Evolutionary conservation across 2,329 filamentous ascomycete genomes (phyloP).

Genomic region (Blastomyces silverae): DNA sequence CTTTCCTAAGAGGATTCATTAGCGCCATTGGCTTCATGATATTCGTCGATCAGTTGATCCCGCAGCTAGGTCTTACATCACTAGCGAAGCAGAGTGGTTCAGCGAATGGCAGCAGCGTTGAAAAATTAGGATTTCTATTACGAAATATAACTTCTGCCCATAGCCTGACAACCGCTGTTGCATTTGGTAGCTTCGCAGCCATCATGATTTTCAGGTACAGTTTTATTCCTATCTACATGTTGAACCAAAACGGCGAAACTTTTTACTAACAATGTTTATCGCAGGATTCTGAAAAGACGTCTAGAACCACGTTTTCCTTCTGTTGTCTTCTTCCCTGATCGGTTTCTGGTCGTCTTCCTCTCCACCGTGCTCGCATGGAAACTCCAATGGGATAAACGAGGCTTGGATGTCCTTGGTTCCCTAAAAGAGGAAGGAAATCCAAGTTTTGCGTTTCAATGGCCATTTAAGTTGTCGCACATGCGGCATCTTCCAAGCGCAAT

Average conservation of each 20-base stretch:
- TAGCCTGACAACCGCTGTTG: slow-evolving; percentile 66
- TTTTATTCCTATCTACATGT: neutral
- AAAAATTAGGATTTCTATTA: slow-evolving; percentile 76
- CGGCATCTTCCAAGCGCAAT: slow-evolving; percentile 77
- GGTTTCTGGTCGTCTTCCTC: slow-evolving; percentile 79
- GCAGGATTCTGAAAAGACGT: slow-evolving; percentile 69
- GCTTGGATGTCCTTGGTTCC: slow-evolving; percentile 75
- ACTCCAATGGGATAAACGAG: slow-evolving; percentile 69
- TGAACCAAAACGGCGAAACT: no score
- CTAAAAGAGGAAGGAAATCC: slow-evolving; percentile 65
- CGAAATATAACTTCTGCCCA: slow-evolving; percentile 61
- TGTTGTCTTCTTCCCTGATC: slow-evolving; percentile 85
- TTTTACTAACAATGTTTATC: neutral
- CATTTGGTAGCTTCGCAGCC: slow-evolving; percentile 70
- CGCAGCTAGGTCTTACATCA: slow-evolving; percentile 70
- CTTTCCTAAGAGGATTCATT: slow-evolving; percentile 91
- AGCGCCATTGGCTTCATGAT: slow-evolving; percentile 96
- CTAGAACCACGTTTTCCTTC: slow-evolving; percentile 71
- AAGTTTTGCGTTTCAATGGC: slow-evolving; percentile 76
- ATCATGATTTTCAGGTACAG: slow-evolving; percentile 83
- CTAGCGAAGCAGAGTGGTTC: slow-evolving; percentile 55
- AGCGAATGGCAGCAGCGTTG: slow-evolving; percentile 77
- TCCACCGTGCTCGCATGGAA: slow-evolving; percentile 73
- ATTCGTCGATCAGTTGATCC: slow-evolving; percentile 86
- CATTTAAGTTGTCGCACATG: slow-evolving; percentile 70